Base-by-base conservation (phyloP, 176 grass and related monocot genomes). In the Rhynchospora breviuscula region DNA sequence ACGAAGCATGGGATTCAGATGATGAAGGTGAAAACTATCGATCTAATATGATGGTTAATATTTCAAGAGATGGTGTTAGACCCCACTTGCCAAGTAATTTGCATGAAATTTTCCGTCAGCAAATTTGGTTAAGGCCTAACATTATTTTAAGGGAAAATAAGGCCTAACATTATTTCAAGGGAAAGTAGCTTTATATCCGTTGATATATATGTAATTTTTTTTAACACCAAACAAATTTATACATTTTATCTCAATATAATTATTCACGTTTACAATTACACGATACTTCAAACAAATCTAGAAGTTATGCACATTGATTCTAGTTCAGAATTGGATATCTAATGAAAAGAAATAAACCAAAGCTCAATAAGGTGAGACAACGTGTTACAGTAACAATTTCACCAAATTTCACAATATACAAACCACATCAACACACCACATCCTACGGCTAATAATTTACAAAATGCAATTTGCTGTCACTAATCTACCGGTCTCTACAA, bases 371-470 rank as follows among this genome's bases (percentile, higher is more conserved):
- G 25, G 17, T 67, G 22, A 85, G 71, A 35, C 18, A 59, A 17
- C 58, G 31, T 46, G 29, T 6, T 23, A 43, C 26, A 80, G 58
- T 80, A 45, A 81, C 60, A 82, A 67, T 66, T 46, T 82, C 62
- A 82, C 10, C 80, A 29, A 82, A 67, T 53, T 40, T 68, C 80
- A 54, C 61, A 54, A 82, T 82, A 67, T 82, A 82, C 80, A 82
- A 62, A 81, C 78, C 80, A 82, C 58, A 81, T 81, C 68, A 22
- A 22, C 69, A 64, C 79, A 81, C 79, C 68, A 81, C 22, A 68
- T 64, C 60, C 62, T 82, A 82, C 44, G 45, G 25, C 80, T 82
- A 82, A 15, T 66, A 82, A 82, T 82, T 82, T 82, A 82, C 80
- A 82, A 54, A 78, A 78, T 78, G 51, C 73, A 78, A 57, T 78